phyloP scores from a whole-genome alignment of 768 basidiomycete species.

The Tricholoma flavovirens region DNA sequence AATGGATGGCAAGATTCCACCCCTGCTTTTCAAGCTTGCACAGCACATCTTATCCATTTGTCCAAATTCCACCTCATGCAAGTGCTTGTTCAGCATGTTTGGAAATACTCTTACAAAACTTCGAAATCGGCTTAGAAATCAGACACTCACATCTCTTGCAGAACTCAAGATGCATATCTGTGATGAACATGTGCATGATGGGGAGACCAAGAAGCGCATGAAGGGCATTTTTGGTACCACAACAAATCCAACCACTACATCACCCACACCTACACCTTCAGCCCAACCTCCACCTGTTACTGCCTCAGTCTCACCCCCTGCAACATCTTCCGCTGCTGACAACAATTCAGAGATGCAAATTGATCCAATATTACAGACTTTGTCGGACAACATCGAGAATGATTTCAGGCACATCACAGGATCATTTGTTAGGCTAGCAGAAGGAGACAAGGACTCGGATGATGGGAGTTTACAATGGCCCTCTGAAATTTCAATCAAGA shows the following conservation, averaged over 20 bases:
- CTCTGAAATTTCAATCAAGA: neutral
- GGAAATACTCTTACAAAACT: too few relatives aligned
- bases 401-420: neutral
- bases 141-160: too few relatives aligned
- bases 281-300: neutral
- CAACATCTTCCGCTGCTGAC: neutral
- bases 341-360: neutral
- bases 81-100: constrained; percentile 23
- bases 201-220: neutral
- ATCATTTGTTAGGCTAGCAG: neutral
- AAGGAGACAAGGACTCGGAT: neutral
- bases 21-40: too few relatives aligned
- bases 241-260: neutral
- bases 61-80: constrained; percentile 26
- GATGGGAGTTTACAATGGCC: neutral
- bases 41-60: constrained; percentile 17
- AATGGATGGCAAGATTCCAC: neutral
- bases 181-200: too few relatives aligned
- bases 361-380: neutral
- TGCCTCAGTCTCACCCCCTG: too few relatives aligned
- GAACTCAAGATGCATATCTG: too few relatives aligned
- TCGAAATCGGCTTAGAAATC: too few relatives aligned
- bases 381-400: neutral
- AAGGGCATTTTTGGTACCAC: constrained; percentile 1
- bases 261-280: neutral